Evolutionary conservation across 345 rosid genomes (phyloP).

Genomic region (Eucalyptus sp.): DNA sequence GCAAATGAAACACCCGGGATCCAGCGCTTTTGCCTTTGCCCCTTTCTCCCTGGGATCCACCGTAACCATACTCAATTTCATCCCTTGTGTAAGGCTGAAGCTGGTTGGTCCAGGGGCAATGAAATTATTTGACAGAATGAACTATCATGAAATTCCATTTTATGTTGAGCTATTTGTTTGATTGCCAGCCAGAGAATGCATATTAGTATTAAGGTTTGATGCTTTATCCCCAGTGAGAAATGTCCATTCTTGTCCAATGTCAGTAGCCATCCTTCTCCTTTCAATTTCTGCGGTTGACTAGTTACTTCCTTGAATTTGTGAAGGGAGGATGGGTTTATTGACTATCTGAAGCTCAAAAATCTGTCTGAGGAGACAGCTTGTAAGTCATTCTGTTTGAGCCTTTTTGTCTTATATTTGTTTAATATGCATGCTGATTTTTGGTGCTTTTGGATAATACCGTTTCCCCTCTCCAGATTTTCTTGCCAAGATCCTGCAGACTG

Average conservation of each 20-base stretch:
- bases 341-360: constrained; percentile 25
- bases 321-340: constrained; percentile 56
- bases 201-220: not conserved
- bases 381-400: constrained; percentile 20
- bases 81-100: not conserved
- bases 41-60: not conserved
- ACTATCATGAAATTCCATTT: not conserved
- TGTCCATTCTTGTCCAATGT: not conserved
- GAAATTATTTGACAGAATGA: not conserved
- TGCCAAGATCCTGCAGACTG: constrained; percentile 33
- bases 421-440: not conserved
- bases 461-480: constrained; percentile 35
- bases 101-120: not conserved
- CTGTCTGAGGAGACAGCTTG: constrained; percentile 55
- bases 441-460: not conserved
- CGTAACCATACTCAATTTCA: not conserved
- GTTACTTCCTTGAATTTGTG: not conserved
- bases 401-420: not conserved
- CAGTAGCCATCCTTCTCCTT: not conserved
- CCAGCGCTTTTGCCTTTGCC: not conserved
- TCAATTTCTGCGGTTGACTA: not conserved
- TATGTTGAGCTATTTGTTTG: not conserved
- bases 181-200: not conserved
- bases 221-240: not conserved
- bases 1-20: not conserved